Conservation (phyloP, 164 flowering plant genomes). For the Vitis labrusca region DNA sequence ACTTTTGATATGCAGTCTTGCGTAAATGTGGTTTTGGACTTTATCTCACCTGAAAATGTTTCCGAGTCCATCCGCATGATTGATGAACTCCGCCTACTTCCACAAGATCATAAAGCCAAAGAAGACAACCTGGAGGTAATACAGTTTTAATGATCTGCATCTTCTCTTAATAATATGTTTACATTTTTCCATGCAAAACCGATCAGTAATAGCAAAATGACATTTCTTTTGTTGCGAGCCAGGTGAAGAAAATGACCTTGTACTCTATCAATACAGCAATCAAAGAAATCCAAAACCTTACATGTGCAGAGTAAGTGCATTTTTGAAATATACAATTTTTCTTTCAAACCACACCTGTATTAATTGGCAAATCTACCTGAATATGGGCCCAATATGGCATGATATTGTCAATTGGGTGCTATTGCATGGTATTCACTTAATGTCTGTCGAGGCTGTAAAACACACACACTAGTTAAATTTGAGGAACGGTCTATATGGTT, state of each 20-base stretch:
- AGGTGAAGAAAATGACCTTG: constrained; percentile 39
- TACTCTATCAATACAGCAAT: constrained; percentile 26
- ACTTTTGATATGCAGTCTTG: constrained; percentile 49
- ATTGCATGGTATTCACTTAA: no score
- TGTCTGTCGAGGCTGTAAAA: no score
- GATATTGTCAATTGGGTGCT: no score
- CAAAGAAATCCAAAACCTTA: constrained; percentile 34
- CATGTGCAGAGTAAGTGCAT: constrained; percentile 20
- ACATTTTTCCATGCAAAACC: no score
- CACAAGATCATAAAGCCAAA: constrained; percentile 54
- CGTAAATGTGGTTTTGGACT: constrained; percentile 60
- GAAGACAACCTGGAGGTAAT: constrained; percentile 52
- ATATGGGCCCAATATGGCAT: no score
- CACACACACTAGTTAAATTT: no score
- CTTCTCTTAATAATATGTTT: background rate
- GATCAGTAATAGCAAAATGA: background rate
- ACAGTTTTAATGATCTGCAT: background rate
- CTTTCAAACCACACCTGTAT: no score
- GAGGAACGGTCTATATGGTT: no score
- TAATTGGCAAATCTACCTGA: no score
- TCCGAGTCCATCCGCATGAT: constrained; percentile 49
- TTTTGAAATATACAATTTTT: background rate
- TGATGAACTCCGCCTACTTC: constrained; percentile 62
- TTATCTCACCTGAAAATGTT: constrained; percentile 78
- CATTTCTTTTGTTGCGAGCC: constrained; percentile 4